phyloP scores from a whole-genome alignment of 225 moss, liverwort and hornwort genomes.

The Polytrichum commune region DNA sequence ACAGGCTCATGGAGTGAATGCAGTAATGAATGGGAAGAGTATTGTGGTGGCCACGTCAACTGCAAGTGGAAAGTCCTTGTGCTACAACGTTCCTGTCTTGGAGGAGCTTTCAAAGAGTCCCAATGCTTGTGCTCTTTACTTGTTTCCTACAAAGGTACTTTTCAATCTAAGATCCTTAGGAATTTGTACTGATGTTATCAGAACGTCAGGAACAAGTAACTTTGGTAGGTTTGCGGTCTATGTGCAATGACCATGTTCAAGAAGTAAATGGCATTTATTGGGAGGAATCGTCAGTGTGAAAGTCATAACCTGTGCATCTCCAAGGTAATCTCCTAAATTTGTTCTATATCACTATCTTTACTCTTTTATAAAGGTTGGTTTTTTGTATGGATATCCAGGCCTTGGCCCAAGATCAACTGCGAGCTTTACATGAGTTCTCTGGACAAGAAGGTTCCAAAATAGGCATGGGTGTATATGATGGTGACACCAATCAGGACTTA shows the following conservation, averaged over 20 bases:
- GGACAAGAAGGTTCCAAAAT: conserved; percentile 35
- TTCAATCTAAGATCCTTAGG: not conserved
- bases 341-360: too few relatives aligned
- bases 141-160: conserved; percentile 87
- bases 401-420: conserved; percentile 87
- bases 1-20: conserved; percentile 80
- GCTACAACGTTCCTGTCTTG: conserved; percentile 89
- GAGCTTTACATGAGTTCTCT: conserved; percentile 56
- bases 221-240: too few relatives aligned
- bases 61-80: conserved; percentile 93
- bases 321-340: too few relatives aligned
- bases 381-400: conserved; percentile 39
- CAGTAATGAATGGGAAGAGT: conserved; percentile 55
- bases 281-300: too few relatives aligned
- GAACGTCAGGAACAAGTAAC: too few relatives aligned
- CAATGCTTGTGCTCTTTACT: conserved; percentile 79
- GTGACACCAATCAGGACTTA: conserved; percentile 76
- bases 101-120: conserved; percentile 61
- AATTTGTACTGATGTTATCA: too few relatives aligned
- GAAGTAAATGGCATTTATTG: too few relatives aligned
- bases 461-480: conserved; percentile 84
- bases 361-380: too few relatives aligned
- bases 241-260: too few relatives aligned
- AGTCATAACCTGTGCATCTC: too few relatives aligned
- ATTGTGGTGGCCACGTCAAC: conserved; percentile 90